These are phyloP conservation scores for Dacryopinax primogenitus DNA, from an alignment of 768 basidiomycete genomes.

Conservation along the genomic window DNA sequence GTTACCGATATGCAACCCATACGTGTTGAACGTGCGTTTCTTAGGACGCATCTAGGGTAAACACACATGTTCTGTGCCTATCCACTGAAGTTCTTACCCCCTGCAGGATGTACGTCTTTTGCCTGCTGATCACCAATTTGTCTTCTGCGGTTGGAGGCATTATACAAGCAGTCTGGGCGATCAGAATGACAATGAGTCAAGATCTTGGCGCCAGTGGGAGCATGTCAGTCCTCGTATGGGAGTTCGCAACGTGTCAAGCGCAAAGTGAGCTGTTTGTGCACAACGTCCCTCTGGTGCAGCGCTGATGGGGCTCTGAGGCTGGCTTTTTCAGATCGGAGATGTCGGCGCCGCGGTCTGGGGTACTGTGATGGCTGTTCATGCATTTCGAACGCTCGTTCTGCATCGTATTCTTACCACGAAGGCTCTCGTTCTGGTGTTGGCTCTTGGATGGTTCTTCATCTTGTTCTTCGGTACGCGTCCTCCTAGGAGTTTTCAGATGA, in stretches of 20 bases:
- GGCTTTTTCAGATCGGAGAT: slow-evolving; percentile 49
- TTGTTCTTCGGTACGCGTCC: slow-evolving; percentile 37
- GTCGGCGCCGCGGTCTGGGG: slow-evolving; percentile 54
- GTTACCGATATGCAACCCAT: not conserved
- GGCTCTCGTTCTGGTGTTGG: slow-evolving; percentile 34
- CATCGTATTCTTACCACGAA: slow-evolving; percentile 40
- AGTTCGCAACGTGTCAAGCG: slow-evolving; percentile 29
- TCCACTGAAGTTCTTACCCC: not conserved
- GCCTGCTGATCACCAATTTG: not conserved
- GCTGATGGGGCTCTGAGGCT: slow-evolving; percentile 36
- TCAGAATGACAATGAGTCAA: slow-evolving; percentile 37
- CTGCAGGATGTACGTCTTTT: not conserved
- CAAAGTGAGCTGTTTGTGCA: slow-evolving; percentile 1
- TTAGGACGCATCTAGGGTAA: not conserved
- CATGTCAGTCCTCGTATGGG: slow-evolving; percentile 37
- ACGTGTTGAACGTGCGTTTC: not conserved
- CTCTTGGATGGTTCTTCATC: slow-evolving; percentile 44
- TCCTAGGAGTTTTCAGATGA: not conserved
- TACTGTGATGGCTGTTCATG: slow-evolving; percentile 49
- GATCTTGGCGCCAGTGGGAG: slow-evolving; percentile 36
- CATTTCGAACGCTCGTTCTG: slow-evolving; percentile 53
- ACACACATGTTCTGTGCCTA: not conserved
- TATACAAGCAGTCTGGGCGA: slow-evolving; percentile 37
- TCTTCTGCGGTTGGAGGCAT: slow-evolving; percentile 20
- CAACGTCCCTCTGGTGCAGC: no score